These are phyloP conservation scores for Pythium brassicae DNA, from an alignment of 352 stramenopile species.

Conservation along the genomic window DNA sequence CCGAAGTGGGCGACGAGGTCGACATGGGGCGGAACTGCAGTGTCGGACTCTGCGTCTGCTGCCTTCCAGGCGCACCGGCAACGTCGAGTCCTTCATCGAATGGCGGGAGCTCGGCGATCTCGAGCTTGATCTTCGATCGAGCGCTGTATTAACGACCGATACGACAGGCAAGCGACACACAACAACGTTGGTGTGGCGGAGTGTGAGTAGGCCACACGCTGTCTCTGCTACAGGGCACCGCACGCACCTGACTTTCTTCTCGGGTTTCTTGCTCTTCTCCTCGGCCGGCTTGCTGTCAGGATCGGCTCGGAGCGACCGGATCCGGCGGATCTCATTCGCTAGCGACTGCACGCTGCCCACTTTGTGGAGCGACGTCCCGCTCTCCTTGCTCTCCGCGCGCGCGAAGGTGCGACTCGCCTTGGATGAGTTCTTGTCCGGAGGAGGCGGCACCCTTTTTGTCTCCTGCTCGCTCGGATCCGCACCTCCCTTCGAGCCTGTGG, in stretches of 20 bases:
- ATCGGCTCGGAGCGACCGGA: slow-evolving; percentile 55
- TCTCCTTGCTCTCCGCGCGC: slow-evolving; percentile 43
- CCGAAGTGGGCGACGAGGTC: slow-evolving; percentile 29
- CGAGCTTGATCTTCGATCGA: slow-evolving; percentile 68
- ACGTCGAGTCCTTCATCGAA: slow-evolving; percentile 18
- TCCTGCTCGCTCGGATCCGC: slow-evolving; percentile 11
- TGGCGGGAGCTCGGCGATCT: slow-evolving; percentile 50
- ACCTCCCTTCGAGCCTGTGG: slow-evolving; percentile 4
- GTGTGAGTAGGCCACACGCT: not conserved
- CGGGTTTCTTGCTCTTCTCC: slow-evolving; percentile 31
- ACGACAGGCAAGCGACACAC: not conserved
- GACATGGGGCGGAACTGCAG: slow-evolving; percentile 25
- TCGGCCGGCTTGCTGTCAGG: slow-evolving; percentile 17
- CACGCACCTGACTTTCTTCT: slow-evolving; percentile 51
- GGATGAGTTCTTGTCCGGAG: slow-evolving; percentile 31
- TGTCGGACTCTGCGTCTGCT: slow-evolving; percentile 43
- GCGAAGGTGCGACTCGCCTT: slow-evolving; percentile 7
- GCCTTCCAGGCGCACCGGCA: slow-evolving; percentile 18
- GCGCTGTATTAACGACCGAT: slow-evolving; percentile 16
- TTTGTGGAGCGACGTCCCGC: slow-evolving; percentile 40
- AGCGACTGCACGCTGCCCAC: slow-evolving; percentile 77
- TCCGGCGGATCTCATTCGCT: slow-evolving; percentile 74
- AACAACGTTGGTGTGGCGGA: not conserved
- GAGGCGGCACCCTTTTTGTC: slow-evolving; percentile 42
- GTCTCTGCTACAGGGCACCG: not conserved